Conservation (phyloP, 805 yeast species). For the Wickerhamomyces xylosicus region DNA sequence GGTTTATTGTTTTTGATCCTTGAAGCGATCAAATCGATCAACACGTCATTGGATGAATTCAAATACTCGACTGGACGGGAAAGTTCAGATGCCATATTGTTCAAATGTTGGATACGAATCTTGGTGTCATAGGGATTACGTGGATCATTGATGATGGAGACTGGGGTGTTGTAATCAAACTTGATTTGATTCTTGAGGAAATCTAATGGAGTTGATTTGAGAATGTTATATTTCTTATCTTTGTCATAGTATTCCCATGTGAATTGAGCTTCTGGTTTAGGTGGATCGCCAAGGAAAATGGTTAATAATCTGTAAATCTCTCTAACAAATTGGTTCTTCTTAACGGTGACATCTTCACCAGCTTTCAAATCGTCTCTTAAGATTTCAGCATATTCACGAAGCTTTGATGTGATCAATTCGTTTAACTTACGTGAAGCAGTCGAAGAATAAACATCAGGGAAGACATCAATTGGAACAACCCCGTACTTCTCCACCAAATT, state of each 20-base stretch:
- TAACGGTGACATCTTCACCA: conserved; percentile 17
- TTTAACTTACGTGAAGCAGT: conserved; percentile 44
- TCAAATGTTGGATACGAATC: conserved; percentile 63
- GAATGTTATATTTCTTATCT: conserved; percentile 39
- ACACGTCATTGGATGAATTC: conserved; percentile 48
- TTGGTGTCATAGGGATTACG: conserved; percentile 58
- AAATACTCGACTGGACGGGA: conserved; percentile 65
- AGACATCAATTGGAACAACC: conserved; percentile 60
- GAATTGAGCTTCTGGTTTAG: conserved; percentile 56
- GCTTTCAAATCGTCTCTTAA: conserved; percentile 31
- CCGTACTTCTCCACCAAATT: conserved; percentile 77
- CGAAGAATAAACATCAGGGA: conserved; percentile 56
- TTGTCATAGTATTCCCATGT: conserved; percentile 71
- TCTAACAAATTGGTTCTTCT: conserved; percentile 39
- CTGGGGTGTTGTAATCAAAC: conserved; percentile 38
- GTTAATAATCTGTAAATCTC: conserved; percentile 58
- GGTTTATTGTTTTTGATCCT: conserved; percentile 67
- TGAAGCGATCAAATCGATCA: conserved; percentile 53
- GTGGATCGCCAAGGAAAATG: conserved; percentile 70
- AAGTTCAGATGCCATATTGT: conserved; percentile 46
- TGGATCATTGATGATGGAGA: conserved; percentile 76
- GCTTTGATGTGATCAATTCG: conserved; percentile 51
- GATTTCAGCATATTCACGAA: conserved; percentile 69
- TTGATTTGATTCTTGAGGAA: conserved; percentile 47
- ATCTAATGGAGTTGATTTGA: conserved; percentile 52